Evolutionary conservation across 2,329 filamentous ascomycete genomes (phyloP), one percentile per base, ranked within the genome.

Genomic region (Xylariaceae sp.): DNA sequence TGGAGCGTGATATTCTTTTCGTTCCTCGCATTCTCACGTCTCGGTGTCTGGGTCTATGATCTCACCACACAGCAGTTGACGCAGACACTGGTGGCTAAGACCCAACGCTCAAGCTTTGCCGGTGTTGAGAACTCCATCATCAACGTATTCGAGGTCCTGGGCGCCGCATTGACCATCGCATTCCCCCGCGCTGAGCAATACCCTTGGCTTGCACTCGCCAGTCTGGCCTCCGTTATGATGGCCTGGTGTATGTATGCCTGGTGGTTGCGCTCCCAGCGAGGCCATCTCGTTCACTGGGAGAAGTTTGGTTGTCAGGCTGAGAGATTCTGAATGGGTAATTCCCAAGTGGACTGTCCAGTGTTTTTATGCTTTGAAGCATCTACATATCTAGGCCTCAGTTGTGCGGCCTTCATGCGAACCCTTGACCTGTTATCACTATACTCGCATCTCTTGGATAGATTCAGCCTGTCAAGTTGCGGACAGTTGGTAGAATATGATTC

Each of bases 11-110:
- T 72, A 0, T 64, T 78, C 42, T 76, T 78, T 63, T 64, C 71
- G 5, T 75, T 75, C 60, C 71, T 78, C 37, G 74, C 76, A 0
- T 64, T 75, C 50, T 78, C 76, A 15, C 74, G 76, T 15, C 72
- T 78, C 45, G 76, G 76, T 10, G 74, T 76, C 34, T 77, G 76
- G 76, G 71, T 76, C 48, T 78, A 72, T 66, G 76, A 78, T 63
- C 72, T 78, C 7, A 76, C 74, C 3, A 77, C 75, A 7, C 75
- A 77, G 62, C 75, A 77, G 61, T 66, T 78, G 62, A 84, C 65
- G 64, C 76, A 69, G 69, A 80, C 54, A 64, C 75, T 67, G 13
- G 69, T 74, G 8, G 64, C 69, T 2, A 61, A 64, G 10, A 61
- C 68, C 1, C 67, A 71, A 17, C 71, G 75, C 13, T 75, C 76